Conservation (phyloP, 2,329 filamentous ascomycete species). For the Claviceps paspali region DNA sequence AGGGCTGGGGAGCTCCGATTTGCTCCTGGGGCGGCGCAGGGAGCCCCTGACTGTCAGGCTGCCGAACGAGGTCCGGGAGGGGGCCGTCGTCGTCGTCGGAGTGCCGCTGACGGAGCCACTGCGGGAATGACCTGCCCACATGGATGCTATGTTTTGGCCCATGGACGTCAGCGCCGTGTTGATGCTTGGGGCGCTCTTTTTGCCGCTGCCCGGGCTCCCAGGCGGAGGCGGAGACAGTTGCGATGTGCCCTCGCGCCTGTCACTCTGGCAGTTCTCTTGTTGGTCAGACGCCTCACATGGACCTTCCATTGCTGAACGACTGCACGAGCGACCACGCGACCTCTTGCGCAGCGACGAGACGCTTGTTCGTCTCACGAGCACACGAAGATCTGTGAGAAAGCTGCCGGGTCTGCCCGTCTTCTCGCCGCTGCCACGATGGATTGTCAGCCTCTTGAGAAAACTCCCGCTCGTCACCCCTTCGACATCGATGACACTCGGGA, state of each 20-base stretch:
- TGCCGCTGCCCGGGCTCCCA: constrained; percentile 36
- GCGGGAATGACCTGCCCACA: constrained; percentile 40
- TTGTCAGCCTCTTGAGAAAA: constrained; percentile 46
- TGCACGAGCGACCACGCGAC: constrained; percentile 19
- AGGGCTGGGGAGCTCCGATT: constrained; percentile 33
- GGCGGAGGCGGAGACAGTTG: constrained; percentile 33
- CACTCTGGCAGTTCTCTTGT: constrained; percentile 15
- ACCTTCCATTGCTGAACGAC: constrained; percentile 8
- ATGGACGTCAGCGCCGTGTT: constrained; percentile 44
- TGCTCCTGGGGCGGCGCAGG: constrained; percentile 40
- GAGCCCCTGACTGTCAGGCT: constrained; percentile 30
- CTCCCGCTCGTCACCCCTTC: constrained; percentile 43
- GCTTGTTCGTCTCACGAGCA: constrained; percentile 35
- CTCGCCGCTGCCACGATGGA: constrained; percentile 28
- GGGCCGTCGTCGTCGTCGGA: constrained; percentile 31
- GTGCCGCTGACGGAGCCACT: constrained; percentile 43
- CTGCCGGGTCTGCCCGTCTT: constrained; percentile 30
- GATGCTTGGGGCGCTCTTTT: constrained; percentile 38
- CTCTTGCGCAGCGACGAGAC: constrained; percentile 29
- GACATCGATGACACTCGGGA: constrained; percentile 37
- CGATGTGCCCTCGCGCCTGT: constrained; percentile 27
- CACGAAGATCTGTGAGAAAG: constrained; percentile 33
- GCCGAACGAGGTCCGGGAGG: constrained; percentile 33
- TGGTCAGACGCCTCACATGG: constrained; percentile 17
- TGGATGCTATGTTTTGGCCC: constrained; percentile 37